These are phyloP conservation scores for Epicoccum nigrum DNA, from an alignment of 2,329 filamentous ascomycete genomes.

Conservation along the genomic window DNA sequence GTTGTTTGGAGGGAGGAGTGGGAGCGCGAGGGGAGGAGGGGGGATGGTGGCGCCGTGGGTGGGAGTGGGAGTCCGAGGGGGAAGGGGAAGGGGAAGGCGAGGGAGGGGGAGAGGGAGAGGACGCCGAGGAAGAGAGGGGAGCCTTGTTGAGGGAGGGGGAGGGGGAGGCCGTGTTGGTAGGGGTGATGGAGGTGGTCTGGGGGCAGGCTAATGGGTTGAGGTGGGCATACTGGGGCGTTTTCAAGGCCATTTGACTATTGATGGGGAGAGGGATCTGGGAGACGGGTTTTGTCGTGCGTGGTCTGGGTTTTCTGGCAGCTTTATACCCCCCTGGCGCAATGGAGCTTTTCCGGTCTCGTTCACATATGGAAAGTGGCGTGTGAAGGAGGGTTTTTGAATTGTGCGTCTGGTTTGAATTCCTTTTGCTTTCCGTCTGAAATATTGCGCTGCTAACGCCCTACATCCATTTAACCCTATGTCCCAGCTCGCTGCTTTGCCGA, in stretches of 20 bases:
- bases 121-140: constrained; percentile 23
- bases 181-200: background rate
- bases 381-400: background rate
- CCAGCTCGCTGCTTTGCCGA: background rate
- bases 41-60: background rate
- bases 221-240: too few relatives aligned
- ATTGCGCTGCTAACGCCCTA: background rate
- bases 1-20: constrained; percentile 27
- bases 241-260: too few relatives aligned
- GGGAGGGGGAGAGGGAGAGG: constrained; percentile 19
- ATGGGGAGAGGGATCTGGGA: constrained; percentile 2
- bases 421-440: background rate
- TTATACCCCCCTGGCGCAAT: constrained; percentile 18
- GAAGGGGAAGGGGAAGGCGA: background rate
- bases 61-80: constrained; percentile 1
- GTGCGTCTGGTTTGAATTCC: background rate
- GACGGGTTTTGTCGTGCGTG: too few relatives aligned
- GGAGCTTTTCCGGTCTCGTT: background rate
- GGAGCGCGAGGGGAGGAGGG: constrained; percentile 7
- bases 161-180: constrained; percentile 16
- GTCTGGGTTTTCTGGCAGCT: constrained; percentile 4
- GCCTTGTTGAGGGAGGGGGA: constrained; percentile 7
- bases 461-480: too few relatives aligned
- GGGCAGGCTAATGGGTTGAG: too few relatives aligned
- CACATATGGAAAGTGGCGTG: background rate